Evolutionary conservation across 345 rosid genomes (phyloP).

Genomic region (Clausena lansium): DNA sequence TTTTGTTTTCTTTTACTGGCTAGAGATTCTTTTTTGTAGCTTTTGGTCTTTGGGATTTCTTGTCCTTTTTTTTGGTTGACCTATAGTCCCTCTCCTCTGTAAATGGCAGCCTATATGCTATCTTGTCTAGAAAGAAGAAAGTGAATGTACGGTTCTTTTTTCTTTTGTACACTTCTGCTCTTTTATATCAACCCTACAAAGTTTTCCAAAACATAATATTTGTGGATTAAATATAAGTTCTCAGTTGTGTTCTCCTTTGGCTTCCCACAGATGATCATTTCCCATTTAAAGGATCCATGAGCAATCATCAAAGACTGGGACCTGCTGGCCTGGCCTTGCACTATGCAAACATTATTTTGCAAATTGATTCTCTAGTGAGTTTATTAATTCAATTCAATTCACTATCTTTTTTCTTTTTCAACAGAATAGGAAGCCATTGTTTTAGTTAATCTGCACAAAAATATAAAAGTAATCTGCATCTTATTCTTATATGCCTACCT

Average conservation of each 20-base stretch:
- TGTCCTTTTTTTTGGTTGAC: background rate
- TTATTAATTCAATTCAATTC: slow-evolving; percentile 11
- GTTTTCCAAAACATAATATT: background rate
- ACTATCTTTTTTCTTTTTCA: background rate
- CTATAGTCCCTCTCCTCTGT: too few relatives aligned
- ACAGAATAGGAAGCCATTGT: background rate
- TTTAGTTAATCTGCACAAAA: background rate
- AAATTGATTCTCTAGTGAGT: slow-evolving; percentile 82
- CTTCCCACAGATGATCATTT: slow-evolving; percentile 27
- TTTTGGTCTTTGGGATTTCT: background rate
- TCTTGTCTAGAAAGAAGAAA: background rate
- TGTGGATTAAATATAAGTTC: background rate
- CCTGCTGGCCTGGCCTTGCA: slow-evolving; percentile 85
- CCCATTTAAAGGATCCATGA: slow-evolving; percentile 27
- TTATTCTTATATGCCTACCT: background rate
- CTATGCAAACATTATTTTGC: slow-evolving; percentile 73
- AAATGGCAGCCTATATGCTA: background rate
- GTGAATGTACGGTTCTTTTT: background rate
- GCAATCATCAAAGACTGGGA: slow-evolving; percentile 56
- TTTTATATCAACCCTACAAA: background rate
- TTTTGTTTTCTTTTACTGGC: background rate
- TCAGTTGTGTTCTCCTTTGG: background rate
- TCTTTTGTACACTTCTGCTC: too few relatives aligned
- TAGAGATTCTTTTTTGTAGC: background rate
- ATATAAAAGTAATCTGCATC: background rate